Base-by-base conservation (phyloP, 495 filamentous ascomycete genomes). In the Aspergillus biplanus region DNA sequence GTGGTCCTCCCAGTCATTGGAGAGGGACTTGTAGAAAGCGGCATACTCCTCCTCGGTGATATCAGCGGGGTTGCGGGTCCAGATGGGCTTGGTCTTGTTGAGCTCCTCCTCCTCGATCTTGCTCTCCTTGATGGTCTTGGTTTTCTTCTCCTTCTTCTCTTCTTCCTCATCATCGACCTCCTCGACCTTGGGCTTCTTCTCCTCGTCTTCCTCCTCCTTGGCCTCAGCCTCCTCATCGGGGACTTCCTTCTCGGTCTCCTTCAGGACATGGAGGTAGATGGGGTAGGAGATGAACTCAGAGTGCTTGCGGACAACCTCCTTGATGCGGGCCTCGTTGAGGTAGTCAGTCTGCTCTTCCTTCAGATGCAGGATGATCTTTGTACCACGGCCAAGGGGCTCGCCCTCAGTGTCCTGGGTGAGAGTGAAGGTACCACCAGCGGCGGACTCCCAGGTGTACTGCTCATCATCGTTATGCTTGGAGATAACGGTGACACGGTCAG, bases 281-380 rank as follows among this genome's bases (percentile, higher is more conserved):
- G 95, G 95, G 88, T 99, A 99, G 57, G 96, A 98, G 86, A 99
- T 99, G 89, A 99, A 99, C 86, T 99, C 95, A 78, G 95, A 98
- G 90, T 99, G 95, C 90, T 99, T 99, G 92, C 97, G 97, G 82
- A 99, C 92, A 66, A 99, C 93, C 87, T 99, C 95, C 90, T 99
- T 99, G 85, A 99, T 92, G 86, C 94, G 93, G 85, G 87, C 87
- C 88, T 97, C 94, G 80, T 97, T 94, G 72, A 98, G 88, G 86
- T 97, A 99, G 80, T 98, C 95, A 63, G 81, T 86, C 85, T 98
- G 95, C 88, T 98, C 95, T 74, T 99, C 95, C 90, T 99, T 99
- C 71, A 99, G 85, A 85, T 98, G 90, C 59, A 99, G 91, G 80
- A 98, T 88, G 74, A 99, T 95, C 88, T 95, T 94, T 77, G 93